Conservation (phyloP, 2,329 filamentous ascomycete species). For the Alternaria solani region DNA sequence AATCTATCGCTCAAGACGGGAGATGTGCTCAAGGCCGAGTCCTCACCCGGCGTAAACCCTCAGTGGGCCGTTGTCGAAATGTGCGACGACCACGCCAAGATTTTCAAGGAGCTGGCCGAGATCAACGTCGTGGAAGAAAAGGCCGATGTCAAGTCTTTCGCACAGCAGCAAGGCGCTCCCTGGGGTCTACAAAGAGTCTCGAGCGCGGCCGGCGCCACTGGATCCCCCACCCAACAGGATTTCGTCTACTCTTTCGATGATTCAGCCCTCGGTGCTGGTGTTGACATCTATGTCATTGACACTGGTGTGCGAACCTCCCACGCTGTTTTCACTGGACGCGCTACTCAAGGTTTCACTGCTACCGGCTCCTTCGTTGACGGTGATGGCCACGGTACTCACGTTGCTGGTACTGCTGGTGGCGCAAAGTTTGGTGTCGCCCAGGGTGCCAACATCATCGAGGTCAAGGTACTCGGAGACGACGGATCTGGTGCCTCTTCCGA, state of each 20-base stretch:
- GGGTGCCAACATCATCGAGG: slow-evolving; percentile 58
- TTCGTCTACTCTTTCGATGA: slow-evolving; percentile 55
- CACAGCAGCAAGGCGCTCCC: slow-evolving; percentile 46
- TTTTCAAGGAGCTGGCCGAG: slow-evolving; percentile 51
- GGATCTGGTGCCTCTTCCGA: slow-evolving; percentile 57
- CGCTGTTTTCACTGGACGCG: slow-evolving; percentile 56
- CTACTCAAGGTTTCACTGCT: slow-evolving; percentile 52
- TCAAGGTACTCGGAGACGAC: slow-evolving; percentile 60
- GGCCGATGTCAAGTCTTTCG: slow-evolving; percentile 43
- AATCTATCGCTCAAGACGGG: slow-evolving; percentile 40
- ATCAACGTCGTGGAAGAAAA: slow-evolving; percentile 54
- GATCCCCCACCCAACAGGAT: slow-evolving; percentile 36
- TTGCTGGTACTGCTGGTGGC: slow-evolving; percentile 56
- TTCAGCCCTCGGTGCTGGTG: slow-evolving; percentile 49
- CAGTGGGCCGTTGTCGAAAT: slow-evolving; percentile 53
- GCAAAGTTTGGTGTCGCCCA: slow-evolving; percentile 57
- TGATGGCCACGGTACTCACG: slow-evolving; percentile 60
- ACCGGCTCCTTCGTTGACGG: slow-evolving; percentile 47
- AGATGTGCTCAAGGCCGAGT: slow-evolving; percentile 43
- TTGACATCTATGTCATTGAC: slow-evolving; percentile 61
- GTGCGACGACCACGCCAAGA: slow-evolving; percentile 51
- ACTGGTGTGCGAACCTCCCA: slow-evolving; percentile 58
- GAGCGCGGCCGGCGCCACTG: slow-evolving; percentile 43
- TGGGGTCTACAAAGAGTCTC: slow-evolving; percentile 60
- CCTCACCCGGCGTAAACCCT: slow-evolving; percentile 50